A percentile compares a stretch with the other conserved stretches of the same genome.
Evolutionary conservation across 208 protist genomes (phyloP).

Genomic region (Entamoeba invadens): DNA sequence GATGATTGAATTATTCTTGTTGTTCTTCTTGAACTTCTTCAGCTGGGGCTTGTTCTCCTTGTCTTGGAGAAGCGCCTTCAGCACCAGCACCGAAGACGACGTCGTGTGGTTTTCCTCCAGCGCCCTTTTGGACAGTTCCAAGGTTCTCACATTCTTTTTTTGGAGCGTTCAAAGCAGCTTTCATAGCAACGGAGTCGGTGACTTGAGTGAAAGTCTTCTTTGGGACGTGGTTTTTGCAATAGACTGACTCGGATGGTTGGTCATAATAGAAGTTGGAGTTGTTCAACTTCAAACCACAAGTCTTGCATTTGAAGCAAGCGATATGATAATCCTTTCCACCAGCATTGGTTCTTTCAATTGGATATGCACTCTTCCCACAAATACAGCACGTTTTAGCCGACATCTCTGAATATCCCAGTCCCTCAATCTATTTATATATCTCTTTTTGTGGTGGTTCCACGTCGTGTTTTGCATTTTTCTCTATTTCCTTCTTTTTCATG

Average conservation of each 20-base stretch:
- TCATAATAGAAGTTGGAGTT: not conserved
- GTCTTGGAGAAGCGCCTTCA: not conserved
- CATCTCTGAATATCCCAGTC: not conserved
- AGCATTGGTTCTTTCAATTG: not conserved
- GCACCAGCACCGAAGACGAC: not conserved
- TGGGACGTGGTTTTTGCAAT: not conserved
- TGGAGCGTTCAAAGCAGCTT: not conserved
- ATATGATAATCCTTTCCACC: not conserved
- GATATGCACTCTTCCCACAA: not conserved
- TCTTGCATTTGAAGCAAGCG: not conserved
- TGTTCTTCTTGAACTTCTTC: not conserved
- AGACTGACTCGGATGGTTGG: not conserved
- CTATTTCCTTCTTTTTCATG: not conserved
- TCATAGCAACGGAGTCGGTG: not conserved
- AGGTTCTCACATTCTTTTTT: not conserved
- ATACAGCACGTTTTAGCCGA: not conserved
- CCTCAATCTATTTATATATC: not conserved
- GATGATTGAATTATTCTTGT: too few species aligned
- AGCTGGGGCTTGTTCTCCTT: not conserved
- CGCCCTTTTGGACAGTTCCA: not conserved
- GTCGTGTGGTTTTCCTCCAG: not conserved
- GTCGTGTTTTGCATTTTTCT: not conserved
- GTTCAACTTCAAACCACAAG: not conserved
- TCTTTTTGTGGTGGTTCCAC: not conserved
- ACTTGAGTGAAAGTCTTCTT: not conserved